phyloP scores from a whole-genome alignment of 1,284 basidiomycete species.

The Bjerkandera adusta region DNA sequence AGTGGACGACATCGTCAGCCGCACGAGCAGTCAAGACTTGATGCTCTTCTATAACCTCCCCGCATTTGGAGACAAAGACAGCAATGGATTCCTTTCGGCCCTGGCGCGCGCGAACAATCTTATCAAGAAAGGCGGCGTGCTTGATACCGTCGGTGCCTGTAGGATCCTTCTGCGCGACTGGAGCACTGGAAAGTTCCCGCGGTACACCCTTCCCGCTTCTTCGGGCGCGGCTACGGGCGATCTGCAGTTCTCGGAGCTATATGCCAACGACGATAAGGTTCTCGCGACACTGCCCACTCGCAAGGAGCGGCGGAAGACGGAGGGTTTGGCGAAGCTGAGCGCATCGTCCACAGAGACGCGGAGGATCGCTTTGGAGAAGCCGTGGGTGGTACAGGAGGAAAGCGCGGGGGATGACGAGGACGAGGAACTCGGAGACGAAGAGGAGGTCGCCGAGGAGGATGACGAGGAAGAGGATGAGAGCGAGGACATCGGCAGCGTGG shows the following conservation, averaged over 20 bases:
- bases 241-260: slow-evolving; percentile 29
- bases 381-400: slow-evolving; percentile 40
- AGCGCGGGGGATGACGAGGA: slow-evolving; percentile 28
- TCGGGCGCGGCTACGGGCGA: slow-evolving; percentile 24
- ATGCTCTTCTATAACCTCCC: slow-evolving; percentile 91
- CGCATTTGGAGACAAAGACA: slow-evolving; percentile 72
- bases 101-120: slow-evolving; percentile 80
- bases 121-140: slow-evolving; percentile 80
- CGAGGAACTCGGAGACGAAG: slow-evolving; percentile 26
- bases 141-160: slow-evolving; percentile 80
- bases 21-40: slow-evolving; percentile 77
- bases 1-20: slow-evolving; percentile 77
- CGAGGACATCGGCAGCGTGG: slow-evolving; percentile 21
- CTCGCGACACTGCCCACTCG: slow-evolving; percentile 49
- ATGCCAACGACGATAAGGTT: slow-evolving; percentile 44
- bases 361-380: slow-evolving; percentile 51
- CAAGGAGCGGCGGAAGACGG: slow-evolving; percentile 63
- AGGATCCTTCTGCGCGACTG: slow-evolving; percentile 89
- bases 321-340: slow-evolving; percentile 58
- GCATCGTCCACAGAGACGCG: slow-evolving; percentile 52
- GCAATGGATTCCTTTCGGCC: slow-evolving; percentile 77
- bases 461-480: slow-evolving; percentile 27
- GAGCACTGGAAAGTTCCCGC: slow-evolving; percentile 77
- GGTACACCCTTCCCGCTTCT: slow-evolving; percentile 68
- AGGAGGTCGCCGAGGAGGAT: slow-evolving; percentile 33